Evolutionary conservation across 2,329 filamentous ascomycete genomes (phyloP), one percentile per base, ranked within the genome.

Genomic region (Aureobasidium sp.): DNA sequence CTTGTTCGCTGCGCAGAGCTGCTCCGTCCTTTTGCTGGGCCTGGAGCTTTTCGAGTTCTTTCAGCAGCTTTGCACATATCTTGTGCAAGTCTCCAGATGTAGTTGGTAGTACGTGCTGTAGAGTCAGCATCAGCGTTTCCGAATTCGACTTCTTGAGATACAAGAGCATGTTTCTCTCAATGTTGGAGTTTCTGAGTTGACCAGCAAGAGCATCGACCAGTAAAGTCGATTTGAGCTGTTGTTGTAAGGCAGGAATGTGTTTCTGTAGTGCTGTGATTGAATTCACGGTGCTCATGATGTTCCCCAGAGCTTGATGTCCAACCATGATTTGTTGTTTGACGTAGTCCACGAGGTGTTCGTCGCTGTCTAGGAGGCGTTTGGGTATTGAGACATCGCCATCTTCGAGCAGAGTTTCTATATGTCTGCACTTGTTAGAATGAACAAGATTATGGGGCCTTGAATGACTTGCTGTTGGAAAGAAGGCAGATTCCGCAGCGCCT

Each of bases 1-100:
- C 87, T 72, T 94, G 89, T 71, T 87, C 87, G 75, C 87, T 95
- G 65, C 87, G 85, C 34, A 95, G 79, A 4, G 79, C 70, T n/a
- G 51, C 58, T 25, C 59, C 61, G 5, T 63, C 45, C 41, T 62
- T 49, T 31, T 68, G 65, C 1, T 47, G 60, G 2, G 60, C 27
- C n/a, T 70, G 52, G 4, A 75, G 65, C 1, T 62, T 53, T 20
- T 64, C 53, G 8, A 74, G 67, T 17, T 68, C 62, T 25, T 48
- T 17, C 14, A 51, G 39, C 65, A 69, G 20, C 59, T 66, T 47
- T n/a, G 77, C 75, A 1, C 63, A 58, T n/a, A 80, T 79, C 64
- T 53, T 42, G 17, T 57, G 41, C 12, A 63, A n/a, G n/a, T 56
- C 22, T n/a, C 41, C 51, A 14, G 11, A 44, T 11, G 45, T 36